A percentile compares a stretch with the other conserved stretches of the same genome.
Conservation (phyloP, 192 early-diverging fungal genomes). For the Umbelopsis vinacea region DNA sequence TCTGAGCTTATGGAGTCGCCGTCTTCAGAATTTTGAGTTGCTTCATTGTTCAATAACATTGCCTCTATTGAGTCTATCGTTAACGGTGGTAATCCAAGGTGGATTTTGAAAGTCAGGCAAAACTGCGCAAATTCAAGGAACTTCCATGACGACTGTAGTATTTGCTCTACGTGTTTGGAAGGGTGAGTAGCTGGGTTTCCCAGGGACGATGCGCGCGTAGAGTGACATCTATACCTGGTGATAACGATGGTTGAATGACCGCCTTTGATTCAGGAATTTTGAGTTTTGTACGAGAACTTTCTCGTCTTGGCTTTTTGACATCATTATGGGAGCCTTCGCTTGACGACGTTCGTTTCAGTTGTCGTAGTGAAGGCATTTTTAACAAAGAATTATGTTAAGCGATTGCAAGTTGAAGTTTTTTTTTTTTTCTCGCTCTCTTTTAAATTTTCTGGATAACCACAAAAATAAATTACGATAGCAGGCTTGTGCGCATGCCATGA, state of each 20-base stretch:
- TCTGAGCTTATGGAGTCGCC: not conserved
- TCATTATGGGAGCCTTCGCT: too few relatives aligned
- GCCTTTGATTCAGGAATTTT: too few relatives aligned
- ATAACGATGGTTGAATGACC: not conserved
- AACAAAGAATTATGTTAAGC: too few relatives aligned
- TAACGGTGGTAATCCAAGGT: not conserved
- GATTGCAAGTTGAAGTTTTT: too few relatives aligned
- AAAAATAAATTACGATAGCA: too few relatives aligned
- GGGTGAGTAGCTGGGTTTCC: not conserved
- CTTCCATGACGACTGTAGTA: constrained; percentile 12
- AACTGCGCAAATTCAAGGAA: constrained; percentile 9
- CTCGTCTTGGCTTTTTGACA: too few relatives aligned
- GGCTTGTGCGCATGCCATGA: too few relatives aligned
- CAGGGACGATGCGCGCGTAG: not conserved
- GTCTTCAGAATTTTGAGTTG: not conserved
- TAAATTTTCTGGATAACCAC: too few relatives aligned
- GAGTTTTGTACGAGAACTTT: too few relatives aligned
- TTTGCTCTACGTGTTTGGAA: not conserved
- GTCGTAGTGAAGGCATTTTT: too few relatives aligned
- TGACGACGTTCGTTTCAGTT: too few relatives aligned
- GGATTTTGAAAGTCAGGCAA: not conserved
- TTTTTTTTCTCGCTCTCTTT: too few relatives aligned
- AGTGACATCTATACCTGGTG: constrained; percentile 7
- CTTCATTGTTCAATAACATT: constrained; percentile 1
- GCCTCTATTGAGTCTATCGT: not conserved